A percentile compares a stretch with the other conserved stretches of the same genome.
These are phyloP conservation scores for Fusarium verrucosum DNA, from an alignment of 2,329 filamentous ascomycete species.

Conservation along the genomic window DNA sequence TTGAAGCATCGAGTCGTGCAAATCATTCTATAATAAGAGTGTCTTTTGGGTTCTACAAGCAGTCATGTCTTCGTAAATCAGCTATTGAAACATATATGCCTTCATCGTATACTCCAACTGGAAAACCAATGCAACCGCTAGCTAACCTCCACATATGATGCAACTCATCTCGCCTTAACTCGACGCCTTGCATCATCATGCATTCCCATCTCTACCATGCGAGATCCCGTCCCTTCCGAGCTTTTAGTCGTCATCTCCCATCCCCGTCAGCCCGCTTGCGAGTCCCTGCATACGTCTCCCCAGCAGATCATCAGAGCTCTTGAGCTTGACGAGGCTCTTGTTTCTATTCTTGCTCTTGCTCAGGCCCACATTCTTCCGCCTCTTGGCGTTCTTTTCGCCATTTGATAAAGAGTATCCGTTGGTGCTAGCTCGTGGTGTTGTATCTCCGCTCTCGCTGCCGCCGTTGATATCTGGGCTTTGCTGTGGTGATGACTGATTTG, in stretches of 20 bases:
- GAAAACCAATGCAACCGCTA: background rate
- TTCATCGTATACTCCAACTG: background rate
- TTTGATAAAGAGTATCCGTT: slow-evolving; percentile 28
- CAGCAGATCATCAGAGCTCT: slow-evolving; percentile 67
- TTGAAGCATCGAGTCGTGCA: background rate
- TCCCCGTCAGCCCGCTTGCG: slow-evolving; percentile 62
- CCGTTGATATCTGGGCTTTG: slow-evolving; percentile 17
- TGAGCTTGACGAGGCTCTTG: slow-evolving; percentile 62
- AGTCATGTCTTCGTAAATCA: slow-evolving; percentile 25
- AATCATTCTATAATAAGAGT: slow-evolving; percentile 29
- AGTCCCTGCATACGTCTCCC: slow-evolving; percentile 67
- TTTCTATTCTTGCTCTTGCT: slow-evolving; percentile 54
- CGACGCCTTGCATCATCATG: background rate
- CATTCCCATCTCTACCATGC: background rate
- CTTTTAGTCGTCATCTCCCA: slow-evolving; percentile 54
- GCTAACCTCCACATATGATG: slow-evolving; percentile 5
- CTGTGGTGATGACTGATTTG: slow-evolving; percentile 31
- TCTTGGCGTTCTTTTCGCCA: slow-evolving; percentile 43
- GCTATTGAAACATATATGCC: slow-evolving; percentile 11
- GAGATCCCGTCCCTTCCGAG: slow-evolving; percentile 28
- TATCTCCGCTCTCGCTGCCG: slow-evolving; percentile 36
- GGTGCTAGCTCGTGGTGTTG: slow-evolving; percentile 18
- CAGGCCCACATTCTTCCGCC: slow-evolving; percentile 41
- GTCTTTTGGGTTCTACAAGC: slow-evolving; percentile 33
- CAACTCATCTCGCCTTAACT: slow-evolving; percentile 30